These are phyloP conservation scores for Somion occarium DNA, from an alignment of 1,284 basidiomycete genomes.

Conservation along the genomic window DNA sequence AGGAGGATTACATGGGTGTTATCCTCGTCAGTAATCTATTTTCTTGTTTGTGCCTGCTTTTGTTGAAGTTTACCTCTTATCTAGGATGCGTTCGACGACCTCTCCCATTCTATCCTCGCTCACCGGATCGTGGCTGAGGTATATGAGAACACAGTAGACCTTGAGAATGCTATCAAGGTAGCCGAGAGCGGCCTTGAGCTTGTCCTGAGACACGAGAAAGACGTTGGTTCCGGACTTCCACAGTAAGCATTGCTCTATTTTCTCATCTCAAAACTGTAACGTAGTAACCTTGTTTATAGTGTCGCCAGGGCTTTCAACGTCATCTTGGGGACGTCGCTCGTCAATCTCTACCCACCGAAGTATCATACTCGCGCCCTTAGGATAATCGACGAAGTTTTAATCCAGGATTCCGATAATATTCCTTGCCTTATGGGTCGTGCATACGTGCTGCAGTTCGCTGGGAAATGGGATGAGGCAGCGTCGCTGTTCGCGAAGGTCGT, in stretches of 20 bases:
- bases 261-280: slow-evolving; percentile 4
- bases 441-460: slow-evolving; percentile 63
- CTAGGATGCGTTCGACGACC: slow-evolving; percentile 55
- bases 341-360: slow-evolving; percentile 86
- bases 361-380: slow-evolving; percentile 78
- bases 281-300: slow-evolving; percentile 29
- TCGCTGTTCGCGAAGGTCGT: slow-evolving; percentile 54
- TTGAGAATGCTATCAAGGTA: slow-evolving; percentile 67
- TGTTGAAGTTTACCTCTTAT: slow-evolving; percentile 1
- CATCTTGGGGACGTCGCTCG: slow-evolving; percentile 68
- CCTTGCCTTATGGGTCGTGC: slow-evolving; percentile 72
- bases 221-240: slow-evolving; percentile 54
- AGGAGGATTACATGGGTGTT: slow-evolving; percentile 41
- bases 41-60: background rate
- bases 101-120: slow-evolving; percentile 65
- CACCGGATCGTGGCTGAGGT: slow-evolving; percentile 69
- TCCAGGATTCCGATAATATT: slow-evolving; percentile 57
- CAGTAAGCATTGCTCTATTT: slow-evolving; percentile 29
- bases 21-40: slow-evolving; percentile 33
- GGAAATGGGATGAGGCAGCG: slow-evolving; percentile 71
- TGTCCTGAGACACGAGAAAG: slow-evolving; percentile 49
- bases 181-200: slow-evolving; percentile 68
- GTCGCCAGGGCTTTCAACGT: slow-evolving; percentile 59
- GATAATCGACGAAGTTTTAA: slow-evolving; percentile 71
- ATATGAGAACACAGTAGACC: slow-evolving; percentile 76